A percentile compares a stretch with the other conserved stretches of the same genome.
Evolutionary conservation across 805 yeast species (phyloP).

Genomic region (Yarrowia divulgata): DNA sequence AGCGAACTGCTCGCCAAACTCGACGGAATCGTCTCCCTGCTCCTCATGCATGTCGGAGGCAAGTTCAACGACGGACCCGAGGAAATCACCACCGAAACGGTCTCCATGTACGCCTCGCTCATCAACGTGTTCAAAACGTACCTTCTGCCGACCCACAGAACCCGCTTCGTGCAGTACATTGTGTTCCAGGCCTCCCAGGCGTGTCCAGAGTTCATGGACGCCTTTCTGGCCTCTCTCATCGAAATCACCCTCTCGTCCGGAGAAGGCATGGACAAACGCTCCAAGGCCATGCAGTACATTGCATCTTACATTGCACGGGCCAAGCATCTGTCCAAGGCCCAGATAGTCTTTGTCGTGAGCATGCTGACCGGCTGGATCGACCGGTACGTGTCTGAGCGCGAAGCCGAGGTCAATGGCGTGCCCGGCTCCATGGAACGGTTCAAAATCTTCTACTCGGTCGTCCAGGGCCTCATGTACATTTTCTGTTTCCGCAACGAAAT

Average conservation of each 20-base stretch:
- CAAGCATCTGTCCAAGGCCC: conserved; percentile 69
- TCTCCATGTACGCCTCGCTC: conserved; percentile 72
- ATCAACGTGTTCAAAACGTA: conserved; percentile 80
- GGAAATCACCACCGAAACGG: conserved; percentile 64
- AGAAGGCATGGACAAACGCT: conserved; percentile 74
- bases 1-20: conserved; percentile 66
- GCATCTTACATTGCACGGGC: conserved; percentile 92
- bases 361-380: conserved; percentile 85
- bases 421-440: conserved; percentile 88
- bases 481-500: conserved; percentile 84
- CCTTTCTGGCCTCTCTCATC: conserved; percentile 78
- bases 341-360: conserved; percentile 80
- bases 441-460: conserved; percentile 85
- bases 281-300: conserved; percentile 90
- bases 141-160: conserved; percentile 88
- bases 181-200: conserved; percentile 82
- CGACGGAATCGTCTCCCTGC: conserved; percentile 68
- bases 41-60: conserved; percentile 60
- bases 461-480: conserved; percentile 88
- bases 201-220: conserved; percentile 82
- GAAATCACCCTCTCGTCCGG: conserved; percentile 79
- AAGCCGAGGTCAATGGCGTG: conserved; percentile 71
- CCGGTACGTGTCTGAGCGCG: conserved; percentile 82
- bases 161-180: conserved; percentile 85
- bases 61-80: conserved; percentile 58